Evolutionary conservation across 148 eudicot species (phyloP).

Genomic region (Polygonum maritimum): DNA sequence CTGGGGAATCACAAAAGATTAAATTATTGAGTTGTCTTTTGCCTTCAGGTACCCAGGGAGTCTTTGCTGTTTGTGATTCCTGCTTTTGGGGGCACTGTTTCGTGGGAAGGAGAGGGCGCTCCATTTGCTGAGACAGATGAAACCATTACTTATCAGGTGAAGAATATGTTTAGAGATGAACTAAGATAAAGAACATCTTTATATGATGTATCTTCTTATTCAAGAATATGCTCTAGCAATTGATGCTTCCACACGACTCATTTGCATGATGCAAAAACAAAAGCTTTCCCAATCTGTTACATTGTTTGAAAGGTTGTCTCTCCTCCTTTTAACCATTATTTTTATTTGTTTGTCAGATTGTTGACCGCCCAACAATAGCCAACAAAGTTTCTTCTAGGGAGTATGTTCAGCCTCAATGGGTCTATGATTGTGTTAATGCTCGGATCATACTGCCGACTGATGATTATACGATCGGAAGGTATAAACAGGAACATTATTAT

Average conservation of each 20-base stretch:
- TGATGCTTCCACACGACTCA: background rate
- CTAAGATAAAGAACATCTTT: background rate
- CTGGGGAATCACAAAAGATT: background rate
- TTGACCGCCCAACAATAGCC: constrained; percentile 77
- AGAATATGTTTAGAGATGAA: background rate
- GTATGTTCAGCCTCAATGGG: constrained; percentile 97
- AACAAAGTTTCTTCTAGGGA: constrained; percentile 66
- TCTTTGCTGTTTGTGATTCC: constrained; percentile 81
- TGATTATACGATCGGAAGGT: constrained; percentile 81
- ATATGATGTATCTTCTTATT: background rate
- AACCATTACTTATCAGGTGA: constrained; percentile 78
- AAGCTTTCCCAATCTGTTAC: background rate
- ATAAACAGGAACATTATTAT: constrained; percentile 4
- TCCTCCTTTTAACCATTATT: background rate
- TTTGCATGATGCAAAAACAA: background rate
- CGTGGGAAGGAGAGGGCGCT: constrained; percentile 95
- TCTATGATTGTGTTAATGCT: constrained; percentile 79
- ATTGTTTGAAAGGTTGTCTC: background rate
- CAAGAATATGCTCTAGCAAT: background rate
- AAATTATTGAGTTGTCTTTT: background rate
- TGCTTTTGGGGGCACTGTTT: constrained; percentile 87
- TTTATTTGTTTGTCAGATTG: constrained; percentile 44
- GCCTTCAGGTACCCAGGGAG: constrained; percentile 75
- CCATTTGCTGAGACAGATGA: constrained; percentile 70
- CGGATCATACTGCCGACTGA: constrained; percentile 79